Conservation (phyloP, 441 rosid species). For the Corymbia citriodora region DNA sequence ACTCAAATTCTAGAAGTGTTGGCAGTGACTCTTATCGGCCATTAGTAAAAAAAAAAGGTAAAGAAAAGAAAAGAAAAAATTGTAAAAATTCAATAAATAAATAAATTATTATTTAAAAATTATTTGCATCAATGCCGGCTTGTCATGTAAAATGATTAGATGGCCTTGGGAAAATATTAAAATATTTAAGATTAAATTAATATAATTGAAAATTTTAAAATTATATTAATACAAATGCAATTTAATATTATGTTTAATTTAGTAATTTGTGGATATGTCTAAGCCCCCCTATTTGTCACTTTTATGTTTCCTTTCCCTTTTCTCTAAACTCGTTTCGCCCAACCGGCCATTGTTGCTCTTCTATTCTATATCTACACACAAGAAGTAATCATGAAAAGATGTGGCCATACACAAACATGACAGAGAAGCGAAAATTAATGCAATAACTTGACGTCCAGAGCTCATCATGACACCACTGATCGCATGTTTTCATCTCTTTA, state of each 20-base stretch:
- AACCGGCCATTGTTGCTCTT: neutral
- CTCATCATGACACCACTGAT: neutral
- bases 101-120: too few relatives aligned
- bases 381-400: neutral
- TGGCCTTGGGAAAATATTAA: too few relatives aligned
- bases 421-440: neutral
- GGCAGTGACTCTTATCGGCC: rapidly evolving
- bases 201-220: too few relatives aligned
- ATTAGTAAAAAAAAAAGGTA: too few relatives aligned
- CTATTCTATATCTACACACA: neutral
- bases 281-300: rapidly evolving
- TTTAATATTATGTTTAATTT: too few relatives aligned
- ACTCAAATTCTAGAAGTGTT: too few relatives aligned
- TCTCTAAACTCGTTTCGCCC: neutral
- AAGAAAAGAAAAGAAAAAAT: too few relatives aligned
- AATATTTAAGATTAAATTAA: too few relatives aligned
- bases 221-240: rapidly evolving
- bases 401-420: neutral
- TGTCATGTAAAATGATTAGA: rapidly evolving
- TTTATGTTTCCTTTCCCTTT: neutral
- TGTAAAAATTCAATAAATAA: too few relatives aligned
- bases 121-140: rapidly evolving
- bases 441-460: neutral
- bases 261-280: too few relatives aligned
- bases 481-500: neutral